Evolutionary conservation across 2,329 filamentous ascomycete genomes (phyloP).

Genomic region (Pseudogymnoascus sp.): DNA sequence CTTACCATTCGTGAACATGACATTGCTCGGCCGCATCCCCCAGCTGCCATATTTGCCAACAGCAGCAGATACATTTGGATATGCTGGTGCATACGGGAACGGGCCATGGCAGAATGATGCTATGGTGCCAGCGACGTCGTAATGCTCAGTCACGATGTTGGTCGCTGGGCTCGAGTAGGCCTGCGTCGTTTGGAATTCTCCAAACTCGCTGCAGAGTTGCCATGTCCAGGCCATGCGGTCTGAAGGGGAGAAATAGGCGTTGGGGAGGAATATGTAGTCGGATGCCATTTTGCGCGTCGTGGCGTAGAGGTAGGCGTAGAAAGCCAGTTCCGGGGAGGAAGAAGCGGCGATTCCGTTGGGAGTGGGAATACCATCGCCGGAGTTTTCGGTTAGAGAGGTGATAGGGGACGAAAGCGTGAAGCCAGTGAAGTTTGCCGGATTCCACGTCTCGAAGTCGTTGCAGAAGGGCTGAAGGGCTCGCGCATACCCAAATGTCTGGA

Average conservation of each 20-base stretch:
- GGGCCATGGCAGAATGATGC: not conserved
- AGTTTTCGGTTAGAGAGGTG: not conserved
- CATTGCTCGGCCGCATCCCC: not conserved
- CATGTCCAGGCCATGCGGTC: not conserved
- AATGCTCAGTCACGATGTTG: not conserved
- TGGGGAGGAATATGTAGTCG: not conserved
- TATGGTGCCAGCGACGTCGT: not conserved
- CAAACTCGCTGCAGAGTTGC: not conserved
- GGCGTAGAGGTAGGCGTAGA: not conserved
- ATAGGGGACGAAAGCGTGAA: not conserved
- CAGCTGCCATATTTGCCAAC: not conserved
- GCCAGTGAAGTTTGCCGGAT: not conserved
- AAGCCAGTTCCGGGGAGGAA: not conserved
- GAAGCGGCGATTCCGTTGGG: not conserved
- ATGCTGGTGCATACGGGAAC: not conserved
- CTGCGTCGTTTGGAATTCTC: not conserved
- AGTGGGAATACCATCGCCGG: not conserved
- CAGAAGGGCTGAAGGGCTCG: not conserved
- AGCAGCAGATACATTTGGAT: not conserved
- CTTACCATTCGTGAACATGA: not conserved
- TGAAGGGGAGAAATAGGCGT: not conserved
- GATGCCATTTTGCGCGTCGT: not conserved
- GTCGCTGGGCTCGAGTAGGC: not conserved
- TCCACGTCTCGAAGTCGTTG: not conserved
- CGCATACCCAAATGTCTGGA: not conserved